These are phyloP conservation scores for Cercospora sp. DNA, from an alignment of 2,329 filamentous ascomycete species.

Conservation along the genomic window DNA sequence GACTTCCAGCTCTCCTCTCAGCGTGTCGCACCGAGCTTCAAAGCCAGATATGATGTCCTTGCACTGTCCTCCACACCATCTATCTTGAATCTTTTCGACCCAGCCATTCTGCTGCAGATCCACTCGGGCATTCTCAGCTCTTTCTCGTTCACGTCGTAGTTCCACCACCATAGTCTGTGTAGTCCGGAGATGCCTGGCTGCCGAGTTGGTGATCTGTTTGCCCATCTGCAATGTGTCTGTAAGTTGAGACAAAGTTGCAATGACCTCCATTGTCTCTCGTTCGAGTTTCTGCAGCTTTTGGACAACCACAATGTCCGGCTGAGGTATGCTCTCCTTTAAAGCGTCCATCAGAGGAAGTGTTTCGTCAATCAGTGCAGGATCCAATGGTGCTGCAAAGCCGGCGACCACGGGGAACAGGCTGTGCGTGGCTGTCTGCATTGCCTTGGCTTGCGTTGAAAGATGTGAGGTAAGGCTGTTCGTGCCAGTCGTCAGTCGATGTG, in stretches of 20 bases:
- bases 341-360: constrained; percentile 67
- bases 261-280: constrained; percentile 65
- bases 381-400: constrained; percentile 61
- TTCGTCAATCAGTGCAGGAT: constrained; percentile 65
- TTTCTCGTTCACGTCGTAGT: constrained; percentile 78
- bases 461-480: constrained; percentile 63
- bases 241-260: constrained; percentile 79
- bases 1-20: constrained; percentile 54
- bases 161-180: constrained; percentile 85
- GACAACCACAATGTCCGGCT: constrained; percentile 63
- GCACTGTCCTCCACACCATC: constrained; percentile 83
- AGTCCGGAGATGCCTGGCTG: constrained; percentile 73
- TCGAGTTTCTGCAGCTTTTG: constrained; percentile 68
- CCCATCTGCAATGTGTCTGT: constrained; percentile 94
- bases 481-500: constrained; percentile 39
- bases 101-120: constrained; percentile 82
- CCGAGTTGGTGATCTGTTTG: constrained; percentile 79
- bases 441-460: constrained; percentile 71
- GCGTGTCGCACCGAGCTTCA: constrained; percentile 82
- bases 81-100: constrained; percentile 70
- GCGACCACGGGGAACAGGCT: constrained; percentile 60
- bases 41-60: constrained; percentile 88
- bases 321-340: constrained; percentile 66
- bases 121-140: constrained; percentile 75
- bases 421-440: constrained; percentile 71